Conservation (phyloP, 1,284 basidiomycete species). For the Agroathelia rolfsii region DNA sequence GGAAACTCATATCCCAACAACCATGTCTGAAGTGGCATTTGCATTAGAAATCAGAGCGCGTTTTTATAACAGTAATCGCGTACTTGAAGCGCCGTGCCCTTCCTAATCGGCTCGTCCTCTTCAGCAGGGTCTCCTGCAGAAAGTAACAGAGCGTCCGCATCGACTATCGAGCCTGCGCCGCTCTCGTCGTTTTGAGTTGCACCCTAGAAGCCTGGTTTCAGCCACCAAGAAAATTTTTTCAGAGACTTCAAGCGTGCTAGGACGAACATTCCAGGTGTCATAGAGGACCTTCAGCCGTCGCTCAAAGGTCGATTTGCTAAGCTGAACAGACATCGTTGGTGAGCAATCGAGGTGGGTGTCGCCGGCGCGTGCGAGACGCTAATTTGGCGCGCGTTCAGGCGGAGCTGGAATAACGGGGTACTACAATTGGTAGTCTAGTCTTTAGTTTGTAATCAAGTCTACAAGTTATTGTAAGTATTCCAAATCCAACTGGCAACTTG, state of each 20-base stretch:
- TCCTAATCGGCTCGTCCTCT: constrained; percentile 77
- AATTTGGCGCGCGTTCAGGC: too few species aligned
- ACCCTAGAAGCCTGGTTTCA: constrained; percentile 26
- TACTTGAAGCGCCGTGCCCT: constrained; percentile 87
- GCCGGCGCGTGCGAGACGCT: too few species aligned
- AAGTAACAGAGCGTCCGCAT: constrained; percentile 64
- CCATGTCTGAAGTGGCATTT: constrained; percentile 60
- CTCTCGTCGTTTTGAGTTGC: constrained; percentile 63
- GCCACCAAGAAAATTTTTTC: constrained; percentile 7
- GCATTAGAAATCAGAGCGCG: constrained; percentile 9
- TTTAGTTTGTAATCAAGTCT: too few species aligned
- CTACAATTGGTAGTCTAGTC: too few species aligned
- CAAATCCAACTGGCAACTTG: too few species aligned
- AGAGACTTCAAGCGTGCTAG: constrained; percentile 9
- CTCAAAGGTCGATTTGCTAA: constrained; percentile 54
- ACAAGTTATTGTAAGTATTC: too few species aligned
- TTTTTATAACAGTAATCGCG: constrained; percentile 5
- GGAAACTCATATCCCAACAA: constrained; percentile 96
- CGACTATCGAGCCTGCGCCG: constrained; percentile 51
- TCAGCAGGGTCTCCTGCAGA: constrained; percentile 76
- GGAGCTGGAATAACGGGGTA: too few species aligned
- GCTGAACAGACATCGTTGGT: constrained; percentile 33
- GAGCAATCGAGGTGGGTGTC: too few species aligned
- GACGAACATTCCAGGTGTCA: constrained; percentile 66
- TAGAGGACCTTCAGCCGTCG: constrained; percentile 60